Evolutionary conservation across 495 filamentous ascomycete genomes (phyloP).

Genomic region (Xylaria flabelliformis): DNA sequence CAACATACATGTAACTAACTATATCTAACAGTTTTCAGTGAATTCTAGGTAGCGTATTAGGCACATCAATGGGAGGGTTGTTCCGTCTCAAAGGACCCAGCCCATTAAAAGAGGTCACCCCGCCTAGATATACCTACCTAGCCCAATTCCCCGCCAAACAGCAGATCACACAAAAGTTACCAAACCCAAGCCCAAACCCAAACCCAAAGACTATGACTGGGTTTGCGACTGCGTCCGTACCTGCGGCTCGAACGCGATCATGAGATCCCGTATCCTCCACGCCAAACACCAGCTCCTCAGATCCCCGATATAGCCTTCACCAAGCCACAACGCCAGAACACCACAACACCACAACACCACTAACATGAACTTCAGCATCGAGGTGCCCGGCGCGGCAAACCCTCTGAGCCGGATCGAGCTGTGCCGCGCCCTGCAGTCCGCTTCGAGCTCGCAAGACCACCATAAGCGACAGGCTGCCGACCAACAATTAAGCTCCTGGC

Average conservation of each 20-base stretch:
- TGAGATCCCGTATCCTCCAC: constrained; percentile 1
- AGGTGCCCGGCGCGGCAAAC: constrained; percentile 59
- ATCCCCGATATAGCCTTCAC: neutral
- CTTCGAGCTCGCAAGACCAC: constrained; percentile 69
- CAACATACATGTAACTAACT: too few species aligned
- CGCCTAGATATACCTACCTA: neutral
- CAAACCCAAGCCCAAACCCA: neutral
- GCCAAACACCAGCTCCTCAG: neutral
- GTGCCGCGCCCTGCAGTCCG: constrained; percentile 71
- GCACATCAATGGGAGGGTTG: too few species aligned
- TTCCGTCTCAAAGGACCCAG: too few species aligned
- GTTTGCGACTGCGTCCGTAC: neutral
- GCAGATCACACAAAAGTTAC: neutral
- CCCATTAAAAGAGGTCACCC: neutral
- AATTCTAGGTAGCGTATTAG: too few species aligned
- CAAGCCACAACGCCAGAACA: neutral
- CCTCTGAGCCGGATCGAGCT: constrained; percentile 70
- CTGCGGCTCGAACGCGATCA: neutral
- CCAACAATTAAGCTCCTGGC: constrained; percentile 87
- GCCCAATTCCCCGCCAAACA: neutral
- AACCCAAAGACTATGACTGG: neutral
- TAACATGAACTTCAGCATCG: constrained; percentile 58
- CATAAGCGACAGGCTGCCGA: constrained; percentile 79
- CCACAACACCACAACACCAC: neutral
- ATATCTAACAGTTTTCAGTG: too few species aligned